Evolutionary conservation across 1,139 yeast species (phyloP).

Genomic region (Candida gigantensis): DNA sequence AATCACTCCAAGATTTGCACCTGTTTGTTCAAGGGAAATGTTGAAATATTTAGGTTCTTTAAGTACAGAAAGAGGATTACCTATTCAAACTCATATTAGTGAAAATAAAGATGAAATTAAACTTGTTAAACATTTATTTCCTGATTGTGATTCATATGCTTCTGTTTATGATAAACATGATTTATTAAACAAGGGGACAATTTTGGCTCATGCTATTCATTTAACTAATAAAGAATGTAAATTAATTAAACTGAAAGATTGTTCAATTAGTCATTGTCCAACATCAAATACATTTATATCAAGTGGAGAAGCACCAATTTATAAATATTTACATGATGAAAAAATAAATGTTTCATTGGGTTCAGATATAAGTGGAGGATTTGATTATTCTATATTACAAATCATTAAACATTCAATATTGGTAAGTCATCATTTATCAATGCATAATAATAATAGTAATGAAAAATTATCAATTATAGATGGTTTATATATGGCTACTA

Average conservation of each 20-base stretch:
- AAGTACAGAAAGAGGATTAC: conserved; percentile 51
- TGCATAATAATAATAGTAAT: conserved; percentile 30
- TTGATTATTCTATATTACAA: conserved; percentile 72
- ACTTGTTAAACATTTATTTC: conserved; percentile 75
- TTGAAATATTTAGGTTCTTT: conserved; percentile 65
- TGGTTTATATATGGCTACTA: conserved; percentile 77
- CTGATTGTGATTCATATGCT: conserved; percentile 68
- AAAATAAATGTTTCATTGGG: conserved; percentile 83
- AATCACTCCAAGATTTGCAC: conserved; percentile 93
- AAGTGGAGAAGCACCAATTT: conserved; percentile 86
- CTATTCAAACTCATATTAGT: conserved; percentile 86
- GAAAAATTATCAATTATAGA: conserved; percentile 65
- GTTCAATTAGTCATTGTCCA: conserved; percentile 93
- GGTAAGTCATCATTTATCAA: conserved; percentile 82
- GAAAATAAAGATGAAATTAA: conserved; percentile 77
- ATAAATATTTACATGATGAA: conserved; percentile 61
- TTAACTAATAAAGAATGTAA: conserved; percentile 63
- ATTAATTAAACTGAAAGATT: conserved; percentile 50
- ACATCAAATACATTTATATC: conserved; percentile 85
- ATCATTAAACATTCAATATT: conserved; percentile 77
- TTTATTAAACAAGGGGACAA: conserved; percentile 63
- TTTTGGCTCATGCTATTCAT: conserved; percentile 89
- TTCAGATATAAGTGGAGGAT: conserved; percentile 93
- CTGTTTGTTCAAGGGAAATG: conserved; percentile 70
- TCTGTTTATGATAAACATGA: conserved; percentile 71